A percentile compares a stretch with the other conserved stretches of the same genome.
These are phyloP conservation scores for Phytophthora megakarya DNA, from an alignment of 352 stramenopile species.

Conservation along the genomic window DNA sequence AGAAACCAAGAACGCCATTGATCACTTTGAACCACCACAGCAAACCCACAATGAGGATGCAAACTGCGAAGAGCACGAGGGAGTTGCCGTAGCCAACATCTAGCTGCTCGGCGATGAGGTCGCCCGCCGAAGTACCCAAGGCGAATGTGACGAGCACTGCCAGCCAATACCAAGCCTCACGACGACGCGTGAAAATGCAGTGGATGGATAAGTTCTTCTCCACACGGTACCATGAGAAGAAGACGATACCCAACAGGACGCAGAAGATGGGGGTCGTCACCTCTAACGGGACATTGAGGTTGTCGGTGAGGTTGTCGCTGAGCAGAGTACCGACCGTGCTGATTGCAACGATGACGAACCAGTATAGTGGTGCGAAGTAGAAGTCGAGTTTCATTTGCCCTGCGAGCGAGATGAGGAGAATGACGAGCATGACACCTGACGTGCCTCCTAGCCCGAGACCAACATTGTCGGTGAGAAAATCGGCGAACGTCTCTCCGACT, in stretches of 20 bases:
- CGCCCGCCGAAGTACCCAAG: constrained; percentile 25
- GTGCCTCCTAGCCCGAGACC: constrained; percentile 24
- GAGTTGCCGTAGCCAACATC: constrained; percentile 36
- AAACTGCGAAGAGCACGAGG: constrained; percentile 29
- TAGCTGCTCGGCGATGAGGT: constrained; percentile 34
- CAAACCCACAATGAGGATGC: constrained; percentile 20
- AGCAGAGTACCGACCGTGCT: constrained; percentile 32
- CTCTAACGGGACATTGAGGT: constrained; percentile 21
- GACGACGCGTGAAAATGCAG: constrained; percentile 22
- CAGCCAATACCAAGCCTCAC: constrained; percentile 34
- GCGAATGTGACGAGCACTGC: constrained; percentile 33
- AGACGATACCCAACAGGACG: constrained; percentile 18
- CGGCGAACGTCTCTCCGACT: constrained; percentile 33
- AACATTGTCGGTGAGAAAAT: constrained; percentile 29
- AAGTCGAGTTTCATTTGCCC: constrained; percentile 22
- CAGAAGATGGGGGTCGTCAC: constrained; percentile 29
- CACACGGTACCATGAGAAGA: constrained; percentile 19
- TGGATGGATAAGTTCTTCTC: constrained; percentile 28
- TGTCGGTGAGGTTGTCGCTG: constrained; percentile 35
- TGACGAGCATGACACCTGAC: constrained; percentile 23
- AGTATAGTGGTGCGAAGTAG: constrained; percentile 31
- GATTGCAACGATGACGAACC: constrained; percentile 37
- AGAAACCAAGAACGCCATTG: constrained; percentile 30
- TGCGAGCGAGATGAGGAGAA: constrained; percentile 17
- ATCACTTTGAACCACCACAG: constrained; percentile 30